Evolutionary conservation across 805 yeast genomes (phyloP), one percentile per base, ranked within the genome.

Genomic region (Ogataea methanolica): DNA sequence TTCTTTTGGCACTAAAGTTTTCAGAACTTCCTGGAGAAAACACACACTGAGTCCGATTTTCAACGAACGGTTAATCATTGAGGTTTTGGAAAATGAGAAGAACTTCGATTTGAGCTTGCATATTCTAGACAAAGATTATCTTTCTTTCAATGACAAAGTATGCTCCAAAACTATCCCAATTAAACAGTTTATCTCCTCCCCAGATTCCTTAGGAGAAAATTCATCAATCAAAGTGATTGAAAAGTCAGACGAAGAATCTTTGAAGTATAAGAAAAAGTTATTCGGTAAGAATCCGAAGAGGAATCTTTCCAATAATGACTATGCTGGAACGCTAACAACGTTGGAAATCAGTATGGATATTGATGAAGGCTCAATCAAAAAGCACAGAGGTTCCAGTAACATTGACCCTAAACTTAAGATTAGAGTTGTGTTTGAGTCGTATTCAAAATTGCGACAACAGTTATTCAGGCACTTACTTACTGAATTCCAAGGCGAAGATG

Each of bases 1-100:
- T 1, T 83, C 96, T 0, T 89, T 92, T 64, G 97, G 97, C 9
- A 83, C 86, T 57, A 85, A 85, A 54, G 89, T 92, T 0, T 92
- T 80, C 64, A 78, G 95, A 55, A 90, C 97, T 0, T 82, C 90
- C 11, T 85, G 90, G 82, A 77, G 83, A 54, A 77, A 87, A 21
- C 97, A 92, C 63, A 84, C 88, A 1, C 65, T 88, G 44, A 83
- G 83, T 46, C 99, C 99, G 0, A 74, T 82, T 0, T 92, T 82
- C 67, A 82, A 89, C 57, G 96, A 91, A 63, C 71, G 84, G 53
- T 66, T 91, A 19, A 83, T 92, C 1, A 85, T 92, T 61, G 96
- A 90, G 52, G 78, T 92, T 0, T 70, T 79, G 34, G 74, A 80
- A 4, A 76, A 75, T 51, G 97, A 92, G 60, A 66, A 68, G 23